Percentiles rank a stretch among this genome's conserved stretches.
Conservation (phyloP, 768 basidiomycete species). For the Leccinum variicolor region DNA sequence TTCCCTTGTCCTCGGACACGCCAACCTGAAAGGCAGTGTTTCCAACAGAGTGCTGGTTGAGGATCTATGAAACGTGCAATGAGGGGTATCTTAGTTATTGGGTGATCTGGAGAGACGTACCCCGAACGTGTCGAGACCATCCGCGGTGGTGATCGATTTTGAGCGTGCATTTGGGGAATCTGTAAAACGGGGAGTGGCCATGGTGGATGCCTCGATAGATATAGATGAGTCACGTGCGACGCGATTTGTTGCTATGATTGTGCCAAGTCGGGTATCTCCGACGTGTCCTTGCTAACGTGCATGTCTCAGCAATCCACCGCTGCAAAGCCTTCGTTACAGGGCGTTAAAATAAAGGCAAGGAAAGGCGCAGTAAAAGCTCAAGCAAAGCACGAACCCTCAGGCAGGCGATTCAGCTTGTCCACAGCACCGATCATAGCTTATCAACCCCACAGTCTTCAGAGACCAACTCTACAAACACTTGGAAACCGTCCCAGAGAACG, state of each 20-base stretch:
- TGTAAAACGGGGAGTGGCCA: slow-evolving; percentile 36
- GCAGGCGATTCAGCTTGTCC: slow-evolving; percentile 31
- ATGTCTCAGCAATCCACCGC: slow-evolving; percentile 89
- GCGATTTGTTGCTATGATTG: slow-evolving; percentile 8
- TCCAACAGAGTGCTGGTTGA: slow-evolving; percentile 62
- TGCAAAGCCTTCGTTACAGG: slow-evolving; percentile 87
- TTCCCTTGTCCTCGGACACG: slow-evolving; percentile 83
- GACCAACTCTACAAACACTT: slow-evolving; percentile 91
- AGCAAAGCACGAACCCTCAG: slow-evolving; percentile 88
- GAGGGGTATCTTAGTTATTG: background rate
- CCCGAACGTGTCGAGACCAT: slow-evolving; percentile 70
- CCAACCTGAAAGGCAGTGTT: slow-evolving; percentile 61
- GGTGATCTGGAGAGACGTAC: slow-evolving; percentile 41
- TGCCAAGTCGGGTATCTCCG: slow-evolving; percentile 25
- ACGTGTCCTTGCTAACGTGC: slow-evolving; percentile 43
- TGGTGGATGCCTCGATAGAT: slow-evolving; percentile 4
- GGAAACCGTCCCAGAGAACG: slow-evolving; percentile 72
- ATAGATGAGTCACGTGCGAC: slow-evolving; percentile 19
- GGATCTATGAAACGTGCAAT: slow-evolving; percentile 23
- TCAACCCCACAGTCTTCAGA: slow-evolving; percentile 65
- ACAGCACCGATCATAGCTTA: slow-evolving; percentile 8
- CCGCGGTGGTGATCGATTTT: slow-evolving; percentile 76
- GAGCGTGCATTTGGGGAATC: slow-evolving; percentile 77
- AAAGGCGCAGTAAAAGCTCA: slow-evolving; percentile 91
- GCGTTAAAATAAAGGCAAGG: slow-evolving; percentile 90